phyloP scores from a whole-genome alignment of 371 early-diverging fungal species.

The Mortierella polycephala region DNA sequence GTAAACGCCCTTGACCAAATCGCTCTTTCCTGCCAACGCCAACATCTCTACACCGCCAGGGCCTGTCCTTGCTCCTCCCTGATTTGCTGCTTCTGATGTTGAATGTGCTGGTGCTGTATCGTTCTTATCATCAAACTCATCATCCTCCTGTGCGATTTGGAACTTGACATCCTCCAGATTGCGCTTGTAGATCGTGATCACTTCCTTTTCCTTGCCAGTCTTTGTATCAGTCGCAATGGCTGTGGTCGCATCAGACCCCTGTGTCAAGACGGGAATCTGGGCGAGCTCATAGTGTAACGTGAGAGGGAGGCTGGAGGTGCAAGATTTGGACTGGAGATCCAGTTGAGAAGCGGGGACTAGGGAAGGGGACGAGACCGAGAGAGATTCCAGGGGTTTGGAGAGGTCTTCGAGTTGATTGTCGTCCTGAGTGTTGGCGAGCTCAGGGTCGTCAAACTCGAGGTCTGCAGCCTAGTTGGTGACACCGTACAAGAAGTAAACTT shows the following conservation, averaged over 20 bases:
- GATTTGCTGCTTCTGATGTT: slow-evolving; percentile 4
- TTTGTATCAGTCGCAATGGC: slow-evolving; percentile 23
- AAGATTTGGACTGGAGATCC: slow-evolving; percentile 26
- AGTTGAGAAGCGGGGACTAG: slow-evolving; percentile 39
- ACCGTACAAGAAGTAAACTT: background rate
- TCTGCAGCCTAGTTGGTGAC: slow-evolving; percentile 58
- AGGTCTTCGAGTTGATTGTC: slow-evolving; percentile 59
- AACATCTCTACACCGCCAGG: slow-evolving; percentile 61
- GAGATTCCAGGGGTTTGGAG: slow-evolving; percentile 36
- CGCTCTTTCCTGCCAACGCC: slow-evolving; percentile 70
- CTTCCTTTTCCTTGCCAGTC: slow-evolving; percentile 36
- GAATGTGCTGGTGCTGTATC: slow-evolving; percentile 28
- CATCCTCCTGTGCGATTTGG: slow-evolving; percentile 79
- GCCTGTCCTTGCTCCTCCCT: slow-evolving; percentile 2
- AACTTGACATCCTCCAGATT: slow-evolving; percentile 86
- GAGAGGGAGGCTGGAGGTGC: slow-evolving; percentile 27
- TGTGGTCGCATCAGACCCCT: slow-evolving; percentile 27
- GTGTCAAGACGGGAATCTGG: slow-evolving; percentile 31
- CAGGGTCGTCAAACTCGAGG: slow-evolving; percentile 63
- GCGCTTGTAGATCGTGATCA: slow-evolving; percentile 67
- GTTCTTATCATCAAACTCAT: slow-evolving; percentile 62
- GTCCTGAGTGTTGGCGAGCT: slow-evolving; percentile 56
- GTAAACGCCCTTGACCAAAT: slow-evolving; percentile 88
- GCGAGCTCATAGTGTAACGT: slow-evolving; percentile 49
- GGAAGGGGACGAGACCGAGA: slow-evolving; percentile 42